Conservation (phyloP, 805 yeast species). For the Barnettozyma californica region DNA sequence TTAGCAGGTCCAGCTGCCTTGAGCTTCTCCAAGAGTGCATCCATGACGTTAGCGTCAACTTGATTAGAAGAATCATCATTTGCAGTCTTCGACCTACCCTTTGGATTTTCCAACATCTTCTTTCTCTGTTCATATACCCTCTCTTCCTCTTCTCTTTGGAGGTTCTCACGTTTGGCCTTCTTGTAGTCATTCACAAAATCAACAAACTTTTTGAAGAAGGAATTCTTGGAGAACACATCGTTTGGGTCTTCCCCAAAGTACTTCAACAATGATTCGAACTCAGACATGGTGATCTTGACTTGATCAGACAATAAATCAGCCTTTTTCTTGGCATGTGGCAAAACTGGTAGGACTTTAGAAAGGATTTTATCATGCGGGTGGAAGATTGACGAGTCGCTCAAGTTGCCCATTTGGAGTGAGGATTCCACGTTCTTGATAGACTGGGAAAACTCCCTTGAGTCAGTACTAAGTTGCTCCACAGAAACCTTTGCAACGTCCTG, state of each 20-base stretch:
- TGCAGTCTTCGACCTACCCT: constrained; percentile 11
- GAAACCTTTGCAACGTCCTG: constrained; percentile 63
- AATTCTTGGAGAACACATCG: constrained; percentile 59
- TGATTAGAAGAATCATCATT: constrained; percentile 1
- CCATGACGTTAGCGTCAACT: constrained; percentile 52
- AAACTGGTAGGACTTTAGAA: constrained; percentile 50
- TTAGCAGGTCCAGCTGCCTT: constrained; percentile 71
- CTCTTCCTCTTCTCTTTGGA: constrained; percentile 77
- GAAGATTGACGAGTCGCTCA: constrained; percentile 69
- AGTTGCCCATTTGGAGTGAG: constrained; percentile 75
- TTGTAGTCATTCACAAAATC: constrained; percentile 74
- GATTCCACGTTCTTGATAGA: constrained; percentile 64
- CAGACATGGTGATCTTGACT: constrained; percentile 53
- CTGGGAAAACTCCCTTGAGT: constrained; percentile 59
- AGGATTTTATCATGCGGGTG: constrained; percentile 83
- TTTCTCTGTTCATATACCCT: constrained; percentile 72
- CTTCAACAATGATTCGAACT: constrained; percentile 67
- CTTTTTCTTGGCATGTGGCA: constrained; percentile 74
- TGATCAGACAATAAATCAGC: constrained; percentile 61
- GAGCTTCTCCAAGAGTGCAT: constrained; percentile 74
- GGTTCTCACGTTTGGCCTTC: constrained; percentile 73
- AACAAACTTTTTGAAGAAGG: constrained; percentile 77
- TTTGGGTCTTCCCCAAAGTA: constrained; percentile 85
- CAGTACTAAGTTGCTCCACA: constrained; percentile 73
- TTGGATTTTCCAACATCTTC: constrained; percentile 33